Evolutionary conservation across 1,284 basidiomycete species (phyloP).

Genomic region (Xerocomus cyaneibrunnescens): DNA sequence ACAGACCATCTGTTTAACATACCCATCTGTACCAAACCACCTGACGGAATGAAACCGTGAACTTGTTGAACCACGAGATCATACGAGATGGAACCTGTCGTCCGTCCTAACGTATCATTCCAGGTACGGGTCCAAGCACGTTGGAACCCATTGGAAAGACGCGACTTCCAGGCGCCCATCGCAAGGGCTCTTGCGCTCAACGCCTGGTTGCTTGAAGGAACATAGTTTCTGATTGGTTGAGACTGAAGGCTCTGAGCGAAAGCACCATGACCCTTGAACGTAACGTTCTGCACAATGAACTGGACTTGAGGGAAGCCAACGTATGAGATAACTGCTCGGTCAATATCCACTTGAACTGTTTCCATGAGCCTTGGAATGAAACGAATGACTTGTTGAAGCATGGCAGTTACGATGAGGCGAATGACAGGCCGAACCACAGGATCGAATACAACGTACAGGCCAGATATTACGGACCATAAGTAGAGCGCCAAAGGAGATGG

Average conservation of each 20-base stretch:
- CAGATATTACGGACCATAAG: conserved; percentile 46
- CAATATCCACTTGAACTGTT: conserved; percentile 64
- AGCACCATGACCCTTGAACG: conserved; percentile 52
- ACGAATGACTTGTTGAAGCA: conserved; percentile 57
- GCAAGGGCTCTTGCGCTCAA: conserved; percentile 42
- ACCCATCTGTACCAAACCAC: conserved; percentile 31
- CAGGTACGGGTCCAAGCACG: conserved; percentile 64
- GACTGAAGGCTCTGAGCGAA: conserved; percentile 51
- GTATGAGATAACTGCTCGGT: conserved; percentile 51
- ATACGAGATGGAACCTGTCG: conserved; percentile 53
- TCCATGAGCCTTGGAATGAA: conserved; percentile 65
- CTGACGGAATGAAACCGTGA: conserved; percentile 39
- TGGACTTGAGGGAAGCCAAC: conserved; percentile 50
- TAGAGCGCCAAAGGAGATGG: conserved; percentile 55
- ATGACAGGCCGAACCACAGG: conserved; percentile 60
- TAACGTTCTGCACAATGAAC: conserved; percentile 50
- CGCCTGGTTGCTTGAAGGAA: conserved; percentile 22
- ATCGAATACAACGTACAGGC: conserved; percentile 49
- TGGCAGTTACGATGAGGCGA: conserved; percentile 52
- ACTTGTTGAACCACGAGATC: conserved; percentile 52
- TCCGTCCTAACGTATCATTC: conserved; percentile 65
- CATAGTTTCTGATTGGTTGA: conserved; percentile 26
- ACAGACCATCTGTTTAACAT: conserved; percentile 1
- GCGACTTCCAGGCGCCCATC: conserved; percentile 59
- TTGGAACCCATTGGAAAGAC: conserved; percentile 56